Evolutionary conservation across 129 eudicot species (phyloP), one percentile per base, ranked within the genome.

Genomic region (Tanacetum coccineum): DNA sequence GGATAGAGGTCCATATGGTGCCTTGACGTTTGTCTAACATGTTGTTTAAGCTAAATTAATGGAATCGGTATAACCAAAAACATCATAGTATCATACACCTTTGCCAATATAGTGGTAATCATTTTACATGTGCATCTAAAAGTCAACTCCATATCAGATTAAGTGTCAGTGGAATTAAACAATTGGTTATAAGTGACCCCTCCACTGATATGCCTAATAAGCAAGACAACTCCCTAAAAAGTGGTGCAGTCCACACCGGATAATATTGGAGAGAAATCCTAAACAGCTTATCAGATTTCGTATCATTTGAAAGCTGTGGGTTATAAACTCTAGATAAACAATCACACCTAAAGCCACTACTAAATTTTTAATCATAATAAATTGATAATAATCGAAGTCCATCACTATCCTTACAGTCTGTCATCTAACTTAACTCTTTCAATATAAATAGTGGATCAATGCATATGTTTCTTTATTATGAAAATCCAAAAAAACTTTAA

Each of bases 401-500:
- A 58, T 66, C 59, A 57, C 50, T 48, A 57, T 66, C 73, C 65
- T 25, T 55, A 66, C 50, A 55, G 66, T 74, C 66, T 57, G 60
- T 54, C 19, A 54, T 64, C 65, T 14, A 10, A 52, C n/a, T 64
- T 44, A 12, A 28, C 8, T 14, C 52, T 56, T 44, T 46, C 52
- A 57, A 30, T 56, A 57, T 19, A 60, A 60, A 13, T n/a, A 66
- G 58, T 25, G 58, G 73, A 74, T 66, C 64, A 36, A n/a, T 21
- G 49, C 45, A 59, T 25, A 36, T 68, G 65, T 52, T 59, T 25
- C 51, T 25, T 26, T 52, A 19, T 51, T 18, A 50, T 11, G 65
- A 18, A 40, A 50, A 10, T 55, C 42, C 70, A 50, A 21, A 8
- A 25, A 30, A 25, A 67, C 11, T 48, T 67, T 59, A 51, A 22